Percentiles rank a stretch among this genome's conserved stretches.
phyloP scores from a whole-genome alignment of 495 filamentous ascomycete genomes.

The Niebla homalea region DNA sequence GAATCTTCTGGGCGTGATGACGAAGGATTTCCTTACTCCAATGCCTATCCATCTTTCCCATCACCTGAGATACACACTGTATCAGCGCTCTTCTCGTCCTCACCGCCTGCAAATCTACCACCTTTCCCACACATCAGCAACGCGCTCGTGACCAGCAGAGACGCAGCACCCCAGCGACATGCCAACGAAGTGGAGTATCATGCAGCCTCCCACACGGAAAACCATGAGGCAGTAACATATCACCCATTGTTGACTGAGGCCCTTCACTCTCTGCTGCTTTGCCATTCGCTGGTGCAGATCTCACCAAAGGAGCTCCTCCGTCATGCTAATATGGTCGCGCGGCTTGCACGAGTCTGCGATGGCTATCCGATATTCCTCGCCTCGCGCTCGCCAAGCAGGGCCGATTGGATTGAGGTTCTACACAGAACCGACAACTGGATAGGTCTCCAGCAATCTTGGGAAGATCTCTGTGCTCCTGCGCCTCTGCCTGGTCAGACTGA shows the following conservation, averaged over 20 bases:
- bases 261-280: conserved; percentile 58
- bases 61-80: conserved; percentile 29
- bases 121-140: conserved; percentile 38
- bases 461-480: conserved; percentile 54
- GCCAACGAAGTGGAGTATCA: conserved; percentile 25
- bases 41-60: conserved; percentile 13
- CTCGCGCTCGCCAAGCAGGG: conserved; percentile 53
- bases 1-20: neutral
- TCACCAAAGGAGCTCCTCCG: conserved; percentile 58
- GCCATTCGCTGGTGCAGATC: conserved; percentile 61
- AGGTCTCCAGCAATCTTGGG: conserved; percentile 48
- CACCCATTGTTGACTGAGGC: conserved; percentile 66
- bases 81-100: conserved; percentile 41
- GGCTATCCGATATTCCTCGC: conserved; percentile 70
- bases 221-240: conserved; percentile 57
- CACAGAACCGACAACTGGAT: conserved; percentile 53
- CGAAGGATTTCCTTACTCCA: neutral
- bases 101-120: conserved; percentile 42
- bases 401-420: conserved; percentile 69
- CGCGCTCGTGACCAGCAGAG: conserved; percentile 11
- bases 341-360: conserved; percentile 57
- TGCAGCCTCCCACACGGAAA: conserved; percentile 17
- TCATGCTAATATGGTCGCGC: conserved; percentile 65
- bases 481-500: conserved; percentile 36
- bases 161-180: conserved; percentile 12